Evolutionary conservation across 2,329 filamentous ascomycete species (phyloP), one percentile per base, ranked within the genome.

Genomic region (Didymella glomerata): DNA sequence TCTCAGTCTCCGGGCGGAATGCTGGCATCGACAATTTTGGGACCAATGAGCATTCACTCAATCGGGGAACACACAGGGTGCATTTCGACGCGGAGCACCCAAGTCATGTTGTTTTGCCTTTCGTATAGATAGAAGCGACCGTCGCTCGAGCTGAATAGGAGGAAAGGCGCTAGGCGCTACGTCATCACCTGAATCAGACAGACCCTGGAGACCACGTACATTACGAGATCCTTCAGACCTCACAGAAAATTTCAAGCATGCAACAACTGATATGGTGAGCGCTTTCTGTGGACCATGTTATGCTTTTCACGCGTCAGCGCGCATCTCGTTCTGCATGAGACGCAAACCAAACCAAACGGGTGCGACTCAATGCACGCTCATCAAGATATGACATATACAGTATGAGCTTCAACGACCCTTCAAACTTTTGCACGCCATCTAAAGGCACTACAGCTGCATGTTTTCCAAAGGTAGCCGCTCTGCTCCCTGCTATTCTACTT

Each of bases 21-120:
- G 36, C n/a, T 8, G 36, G 36, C 18, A 38, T 40, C 9, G 18
- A 20, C 18, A 40, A 40, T 11, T 40, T 40, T 20, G 36, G n/a
- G 16, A 40, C n/a, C 36, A 20, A 72, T 8, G 69, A 71, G 1
- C 65, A 71, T 0, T 72, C 74, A 0, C 46, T 52, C 27, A 62
- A 60, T 34, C 74, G 73, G 62, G 79, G 79, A 0, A 57, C 63
- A 28, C 78, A 81, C 56, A 69, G 64, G 13, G 69, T 81, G 18
- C 76, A 81, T 50, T 73, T 71, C 40, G 76, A 79, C 4, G 71
- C 69, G 1, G 71, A 80, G 20, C 72, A 77, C 36, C 75, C 76
- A 0, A 79, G 77, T 48, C 69, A 64, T 2, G 61, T 80, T 2
- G 77, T 79, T 42, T 50, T 81, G 45, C 79, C 77, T 8, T 52